Evolutionary conservation across 345 rosid genomes (phyloP).

Genomic region (Eucalyptus decipiens): DNA sequence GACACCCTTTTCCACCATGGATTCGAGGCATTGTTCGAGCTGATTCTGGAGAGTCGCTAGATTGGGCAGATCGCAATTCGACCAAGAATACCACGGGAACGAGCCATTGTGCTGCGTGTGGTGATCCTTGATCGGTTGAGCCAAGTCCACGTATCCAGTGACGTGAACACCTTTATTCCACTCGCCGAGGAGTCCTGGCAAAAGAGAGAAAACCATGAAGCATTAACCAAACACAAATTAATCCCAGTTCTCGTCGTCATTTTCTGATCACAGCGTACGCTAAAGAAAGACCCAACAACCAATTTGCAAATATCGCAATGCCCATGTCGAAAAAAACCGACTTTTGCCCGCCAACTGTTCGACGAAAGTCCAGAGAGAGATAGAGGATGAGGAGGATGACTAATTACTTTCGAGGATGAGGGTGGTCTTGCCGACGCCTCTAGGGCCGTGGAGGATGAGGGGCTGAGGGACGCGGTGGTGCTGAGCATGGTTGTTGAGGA

Average conservation of each 20-base stretch:
- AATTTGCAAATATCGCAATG: not conserved
- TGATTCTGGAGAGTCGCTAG: slow-evolving; percentile 54
- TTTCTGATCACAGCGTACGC: not conserved
- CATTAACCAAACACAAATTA: not conserved
- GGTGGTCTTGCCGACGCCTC: slow-evolving; percentile 98
- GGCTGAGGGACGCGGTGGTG: slow-evolving; percentile 96
- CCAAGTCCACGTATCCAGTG: slow-evolving; percentile 88
- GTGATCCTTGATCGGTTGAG: slow-evolving; percentile 61
- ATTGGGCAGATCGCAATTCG: slow-evolving; percentile 48
- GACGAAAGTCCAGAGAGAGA: not conserved
- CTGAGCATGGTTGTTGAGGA: slow-evolving; percentile 87
- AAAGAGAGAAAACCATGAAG: not conserved
- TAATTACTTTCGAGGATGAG: slow-evolving; percentile 66
- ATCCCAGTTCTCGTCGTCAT: not conserved
- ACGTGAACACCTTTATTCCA: slow-evolving; percentile 90
- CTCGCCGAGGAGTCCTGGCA: slow-evolving; percentile 58
- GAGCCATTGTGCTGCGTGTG: slow-evolving; percentile 59
- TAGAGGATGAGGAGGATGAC: not conserved
- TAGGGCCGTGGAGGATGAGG: slow-evolving; percentile 93
- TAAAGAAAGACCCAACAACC: not conserved
- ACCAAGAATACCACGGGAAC: slow-evolving; percentile 91
- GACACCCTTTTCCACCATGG: slow-evolving; percentile 61
- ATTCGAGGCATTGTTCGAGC: slow-evolving; percentile 85
- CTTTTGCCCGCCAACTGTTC: not conserved
- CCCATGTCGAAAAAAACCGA: not conserved